These are phyloP conservation scores for Vairimorpha ceranae DNA, from an alignment of 371 early-diverging fungal genomes.

Conservation along the genomic window DNA sequence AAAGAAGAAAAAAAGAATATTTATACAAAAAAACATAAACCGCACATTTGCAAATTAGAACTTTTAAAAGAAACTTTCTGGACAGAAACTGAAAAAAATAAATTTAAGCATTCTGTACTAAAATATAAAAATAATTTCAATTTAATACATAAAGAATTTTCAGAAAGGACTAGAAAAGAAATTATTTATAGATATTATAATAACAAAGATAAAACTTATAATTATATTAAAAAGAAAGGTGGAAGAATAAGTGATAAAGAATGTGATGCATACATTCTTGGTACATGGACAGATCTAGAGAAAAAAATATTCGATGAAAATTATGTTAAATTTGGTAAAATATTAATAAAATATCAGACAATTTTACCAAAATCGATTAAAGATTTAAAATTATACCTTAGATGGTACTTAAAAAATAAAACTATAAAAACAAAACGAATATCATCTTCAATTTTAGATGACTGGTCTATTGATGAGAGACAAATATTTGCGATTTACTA, in stretches of 20 bases:
- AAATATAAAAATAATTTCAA: conserved; percentile 46
- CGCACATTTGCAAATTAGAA: not conserved
- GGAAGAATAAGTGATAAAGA: conserved; percentile 53
- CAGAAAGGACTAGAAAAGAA: conserved; percentile 21
- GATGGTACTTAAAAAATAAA: conserved; percentile 38
- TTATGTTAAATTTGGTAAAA: conserved; percentile 31
- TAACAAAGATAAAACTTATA: conserved; percentile 42
- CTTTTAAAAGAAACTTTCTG: not conserved
- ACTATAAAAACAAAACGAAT: not conserved
- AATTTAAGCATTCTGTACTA: conserved; percentile 21
- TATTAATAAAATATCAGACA: conserved; percentile 36
- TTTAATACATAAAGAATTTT: conserved; percentile 19
- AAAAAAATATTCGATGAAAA: conserved; percentile 27
- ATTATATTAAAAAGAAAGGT: conserved; percentile 29
- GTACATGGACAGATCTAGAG: conserved; percentile 51
- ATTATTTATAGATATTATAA: conserved; percentile 46
- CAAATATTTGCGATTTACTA: conserved; percentile 60
- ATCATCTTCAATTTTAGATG: conserved; percentile 9
- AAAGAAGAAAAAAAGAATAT: not conserved
- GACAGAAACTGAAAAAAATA: conserved; percentile 27
- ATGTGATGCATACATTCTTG: conserved; percentile 33
- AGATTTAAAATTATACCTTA: conserved; percentile 52
- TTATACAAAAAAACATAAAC: not conserved
- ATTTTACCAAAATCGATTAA: conserved; percentile 44
- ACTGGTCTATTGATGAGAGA: conserved; percentile 57